Conservation (phyloP, 306 rosid species). For the Quercus ilex region DNA sequence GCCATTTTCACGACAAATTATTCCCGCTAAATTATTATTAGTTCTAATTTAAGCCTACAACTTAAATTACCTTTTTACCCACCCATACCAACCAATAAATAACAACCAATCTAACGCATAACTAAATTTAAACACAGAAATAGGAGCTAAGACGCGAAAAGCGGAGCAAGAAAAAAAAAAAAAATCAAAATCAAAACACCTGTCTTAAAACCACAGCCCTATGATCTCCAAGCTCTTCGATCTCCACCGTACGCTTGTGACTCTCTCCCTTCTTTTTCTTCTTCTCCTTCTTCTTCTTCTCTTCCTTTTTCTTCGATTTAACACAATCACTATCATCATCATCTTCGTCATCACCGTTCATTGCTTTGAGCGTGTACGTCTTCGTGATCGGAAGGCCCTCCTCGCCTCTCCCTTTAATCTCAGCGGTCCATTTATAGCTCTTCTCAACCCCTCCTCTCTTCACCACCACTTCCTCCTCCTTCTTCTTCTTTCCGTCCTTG, state of each 20-base stretch:
- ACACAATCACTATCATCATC: neutral
- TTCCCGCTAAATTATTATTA: accelerated
- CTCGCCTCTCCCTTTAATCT: conserved; percentile 65
- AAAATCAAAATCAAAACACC: conserved; percentile 34
- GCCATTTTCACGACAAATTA: no score
- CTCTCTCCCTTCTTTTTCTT: conserved; percentile 41
- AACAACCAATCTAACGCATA: neutral
- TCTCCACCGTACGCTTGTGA: conserved; percentile 68
- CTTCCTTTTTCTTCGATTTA: conserved; percentile 35
- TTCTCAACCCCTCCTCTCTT: conserved; percentile 24
- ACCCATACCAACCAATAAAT: no score
- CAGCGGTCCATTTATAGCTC: conserved; percentile 78
- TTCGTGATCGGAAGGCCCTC: conserved; percentile 40
- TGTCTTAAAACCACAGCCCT: conserved; percentile 70
- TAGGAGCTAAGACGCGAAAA: neutral
- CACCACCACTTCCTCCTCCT: conserved; percentile 9
- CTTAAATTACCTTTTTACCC: no score
- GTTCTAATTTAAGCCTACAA: accelerated
- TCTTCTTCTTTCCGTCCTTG: conserved; percentile 46
- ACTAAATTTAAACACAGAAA: neutral
- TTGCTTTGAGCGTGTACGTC: conserved; percentile 58
- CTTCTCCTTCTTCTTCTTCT: conserved; percentile 23
- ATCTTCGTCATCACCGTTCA: conserved; percentile 28
- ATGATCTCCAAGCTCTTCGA: conserved; percentile 60
- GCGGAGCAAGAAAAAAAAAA: no score